Base-by-base conservation (phyloP, 495 filamentous ascomycete species). In the Neurospora sp. region DNA sequence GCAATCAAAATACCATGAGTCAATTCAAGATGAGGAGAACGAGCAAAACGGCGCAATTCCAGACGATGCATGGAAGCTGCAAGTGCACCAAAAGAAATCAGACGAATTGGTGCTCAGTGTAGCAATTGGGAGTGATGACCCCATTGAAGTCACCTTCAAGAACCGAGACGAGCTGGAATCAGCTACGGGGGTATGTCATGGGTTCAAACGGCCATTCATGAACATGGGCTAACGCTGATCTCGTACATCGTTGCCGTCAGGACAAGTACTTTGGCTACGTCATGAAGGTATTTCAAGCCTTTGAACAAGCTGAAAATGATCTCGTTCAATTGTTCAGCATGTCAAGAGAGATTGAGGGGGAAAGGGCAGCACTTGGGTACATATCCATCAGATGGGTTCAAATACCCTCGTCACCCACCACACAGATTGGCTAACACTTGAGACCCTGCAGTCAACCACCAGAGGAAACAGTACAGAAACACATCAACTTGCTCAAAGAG, bases 401-500 rank as follows among this genome's bases (percentile, higher is more conserved):
- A 12, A 54, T 6, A 20, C 10, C 46, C 46, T 23, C 35, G 27
- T 72, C 38, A 70, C 16, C 18, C 11, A 11, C 23, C 14, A 38
- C 4, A 2, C 39, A 10, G 12, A 6, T 23, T 54, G 12, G 41
- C 31, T 73, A 16, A 73, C 66, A 16, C 4, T 31, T 16, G 12
- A 37, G 14, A 69, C 11, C 14, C 20, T 18, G 10, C 31, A 79
- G 77, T n/a, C 78, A 79, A 62, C 73, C 75, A 9, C 46, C 76
- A 12, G 75, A 77, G 16, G 23, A 31, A 27, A 78, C 75, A 0
- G 88, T 93, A 37, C 85, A 90, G 70, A 83, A 79, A 8, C 91
- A 94, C 80, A 93, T 93, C 75, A 83, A 82, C 72, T 84, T 90
- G 1, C 82, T 95, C 8, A 91, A 93, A 77, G 83, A 89, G 71